A percentile compares a stretch with the other conserved stretches of the same genome.
Conservation (phyloP, 2,329 filamentous ascomycete genomes). For the Ophiostoma quercus region DNA sequence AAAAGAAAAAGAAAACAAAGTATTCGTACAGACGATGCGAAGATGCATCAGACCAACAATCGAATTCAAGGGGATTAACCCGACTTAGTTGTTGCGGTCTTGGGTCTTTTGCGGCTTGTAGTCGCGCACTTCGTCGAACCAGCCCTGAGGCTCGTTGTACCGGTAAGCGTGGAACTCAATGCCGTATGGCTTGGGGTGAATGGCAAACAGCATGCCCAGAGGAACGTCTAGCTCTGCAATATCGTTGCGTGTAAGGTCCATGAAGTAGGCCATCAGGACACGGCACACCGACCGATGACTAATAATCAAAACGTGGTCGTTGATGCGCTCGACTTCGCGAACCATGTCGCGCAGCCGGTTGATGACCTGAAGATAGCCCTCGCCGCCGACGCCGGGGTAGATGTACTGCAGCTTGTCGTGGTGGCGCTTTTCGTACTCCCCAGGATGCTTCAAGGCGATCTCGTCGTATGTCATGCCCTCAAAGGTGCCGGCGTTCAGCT, state of each 20-base stretch:
- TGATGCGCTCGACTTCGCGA: conserved; percentile 93
- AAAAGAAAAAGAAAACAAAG: not conserved
- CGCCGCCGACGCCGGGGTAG: conserved; percentile 90
- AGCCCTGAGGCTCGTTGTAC: conserved; percentile 71
- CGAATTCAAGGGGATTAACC: not conserved
- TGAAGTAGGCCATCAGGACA: conserved; percentile 93
- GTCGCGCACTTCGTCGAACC: conserved; percentile 81
- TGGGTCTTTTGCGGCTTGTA: conserved; percentile 66
- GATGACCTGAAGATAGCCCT: conserved; percentile 95
- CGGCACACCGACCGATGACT: conserved; percentile 88
- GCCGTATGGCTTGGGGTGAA: conserved; percentile 96
- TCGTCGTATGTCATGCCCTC: conserved; percentile 94
- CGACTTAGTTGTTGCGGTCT: conserved; percentile 36
- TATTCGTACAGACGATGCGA: not conserved
- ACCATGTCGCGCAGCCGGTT: conserved; percentile 93
- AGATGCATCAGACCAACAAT: not conserved
- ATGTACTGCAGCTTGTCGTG: conserved; percentile 91
- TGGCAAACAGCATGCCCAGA: conserved; percentile 85
- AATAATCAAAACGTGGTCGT: conserved; percentile 87
- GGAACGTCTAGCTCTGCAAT: conserved; percentile 94
- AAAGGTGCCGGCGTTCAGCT: conserved; percentile 87
- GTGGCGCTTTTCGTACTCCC: conserved; percentile 75
- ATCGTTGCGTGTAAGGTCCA: conserved; percentile 81
- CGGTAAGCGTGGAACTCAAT: conserved; percentile 95
- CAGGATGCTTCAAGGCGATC: conserved; percentile 70